Evolutionary conservation across 2,329 filamentous ascomycete genomes (phyloP), one percentile per base, ranked within the genome.

Genomic region (Pseudogymnoascus sp.): DNA sequence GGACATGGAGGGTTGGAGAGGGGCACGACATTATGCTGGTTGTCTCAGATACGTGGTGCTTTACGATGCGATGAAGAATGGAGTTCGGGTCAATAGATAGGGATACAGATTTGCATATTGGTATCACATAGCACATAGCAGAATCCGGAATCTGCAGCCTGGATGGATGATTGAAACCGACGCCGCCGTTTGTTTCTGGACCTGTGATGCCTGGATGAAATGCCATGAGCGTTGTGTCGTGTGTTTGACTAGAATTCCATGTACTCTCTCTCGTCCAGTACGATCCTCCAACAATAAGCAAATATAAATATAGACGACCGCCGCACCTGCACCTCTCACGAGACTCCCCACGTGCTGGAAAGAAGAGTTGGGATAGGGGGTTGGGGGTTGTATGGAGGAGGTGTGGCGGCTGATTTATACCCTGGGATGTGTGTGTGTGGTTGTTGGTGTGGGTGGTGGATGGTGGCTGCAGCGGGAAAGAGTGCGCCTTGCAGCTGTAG

Each of bases 291-390:
- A 57, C 26, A 57, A 57, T 57, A 57, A 57, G 51, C 51, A 57
- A 57, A 57, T 18, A 57, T 57, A 57, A 57, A 57, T 57, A 57
- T 34, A 57, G 51, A 57, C 29, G 11, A 34, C 29, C 6, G 29
- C 29, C 1, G 10, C 47, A 54, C 7, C 26, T 57, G n/a, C 2
- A 18, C n/a, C 8, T 12, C 47, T 57, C 47, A 57, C 47, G 47
- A 57, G 47, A 34, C 51, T 57, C 51, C 26, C 51, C 51, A 57
- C 51, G 51, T 57, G 51, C 29, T 11, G 51, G 18, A 34, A 57
- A 7, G 51, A 5, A 34, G 51, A 57, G 29, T 18, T 34, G 26
- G 51, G 51, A 57, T 57, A 57, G 51, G 51, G 51, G 29, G 51
- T 18, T 57, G 29, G 10, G 51, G n/a, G 29, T 57, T 3, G 47